Conservation (phyloP, 1,139 yeast genomes). For the Diutina scorzettiae region DNA sequence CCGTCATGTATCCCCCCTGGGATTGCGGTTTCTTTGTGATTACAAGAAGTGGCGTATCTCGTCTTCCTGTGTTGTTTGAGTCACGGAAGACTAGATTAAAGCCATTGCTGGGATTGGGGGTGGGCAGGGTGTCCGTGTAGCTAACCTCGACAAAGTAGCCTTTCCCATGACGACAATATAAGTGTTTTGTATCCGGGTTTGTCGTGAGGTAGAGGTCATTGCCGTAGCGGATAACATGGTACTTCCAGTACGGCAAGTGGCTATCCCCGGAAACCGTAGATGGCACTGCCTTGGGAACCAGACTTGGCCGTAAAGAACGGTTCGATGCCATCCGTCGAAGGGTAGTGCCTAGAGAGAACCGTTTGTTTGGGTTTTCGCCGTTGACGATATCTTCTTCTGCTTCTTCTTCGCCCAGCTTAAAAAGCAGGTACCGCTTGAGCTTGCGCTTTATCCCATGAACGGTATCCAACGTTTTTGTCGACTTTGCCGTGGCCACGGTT, state of each 20-base stretch:
- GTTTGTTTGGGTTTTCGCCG: not conserved
- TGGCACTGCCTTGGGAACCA: not conserved
- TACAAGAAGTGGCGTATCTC: constrained; percentile 17
- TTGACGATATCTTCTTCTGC: not conserved
- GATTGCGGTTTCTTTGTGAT: constrained; percentile 17
- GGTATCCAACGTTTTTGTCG: not conserved
- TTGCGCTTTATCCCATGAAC: not conserved
- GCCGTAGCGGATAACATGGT: constrained; percentile 41
- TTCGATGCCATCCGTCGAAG: not conserved
- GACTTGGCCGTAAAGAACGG: not conserved
- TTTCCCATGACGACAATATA: constrained; percentile 45
- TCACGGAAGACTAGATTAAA: constrained; percentile 23
- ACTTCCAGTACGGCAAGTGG: constrained; percentile 37
- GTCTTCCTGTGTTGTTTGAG: constrained; percentile 15
- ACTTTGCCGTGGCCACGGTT: not conserved
- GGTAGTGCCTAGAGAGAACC: not conserved
- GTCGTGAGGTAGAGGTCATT: constrained; percentile 43
- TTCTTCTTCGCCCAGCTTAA: not conserved
- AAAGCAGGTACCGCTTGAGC: not conserved
- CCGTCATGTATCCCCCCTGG: constrained; percentile 22
- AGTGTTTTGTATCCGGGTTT: constrained; percentile 44
- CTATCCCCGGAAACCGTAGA: not conserved
- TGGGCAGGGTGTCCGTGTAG: constrained; percentile 7
- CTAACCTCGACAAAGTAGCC: constrained; percentile 38
- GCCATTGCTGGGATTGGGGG: constrained; percentile 11